Evolutionary conservation across 768 basidiomycete species (phyloP), one percentile per base, ranked within the genome.

Genomic region (Lactarius deliciosus): DNA sequence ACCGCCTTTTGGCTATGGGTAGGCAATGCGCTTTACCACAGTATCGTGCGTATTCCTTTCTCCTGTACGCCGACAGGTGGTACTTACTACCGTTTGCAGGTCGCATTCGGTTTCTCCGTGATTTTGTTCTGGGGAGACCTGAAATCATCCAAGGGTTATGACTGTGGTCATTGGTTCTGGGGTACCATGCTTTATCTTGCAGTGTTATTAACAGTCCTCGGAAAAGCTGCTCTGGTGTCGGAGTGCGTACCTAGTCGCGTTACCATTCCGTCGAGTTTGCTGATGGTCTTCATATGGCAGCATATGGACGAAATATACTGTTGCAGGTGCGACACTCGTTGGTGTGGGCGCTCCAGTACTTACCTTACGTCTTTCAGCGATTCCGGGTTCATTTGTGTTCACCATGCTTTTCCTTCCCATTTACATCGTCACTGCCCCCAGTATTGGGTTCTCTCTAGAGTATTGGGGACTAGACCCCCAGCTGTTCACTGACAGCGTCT

Each of bases 281-380:
- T 63, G 34, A 59, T 41, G 30, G 57, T 59, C 38, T 63, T 22
- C 13, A 10, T 30, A 55, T 63, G 60, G 9, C 65, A 99, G 96
- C 72, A 78, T 99, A n/a, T 99, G 97, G 97, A 99, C 97, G 0
- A 98, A 98, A 75, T 99, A 98, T 74, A 98, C 96, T 15, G 92
- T 98, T 57, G 94, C 93, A 47, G 90, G 90, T 90, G 73, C 64
- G 82, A 75, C 30, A 22, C 25, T 32, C 18, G 5, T 32, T 10
- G 34, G 10, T 41, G 62, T 47, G 32, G 38, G 41, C 2, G 11
- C 15, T n/a, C 40, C 22, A 34, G 64, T 41, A 64, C 38, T 64
- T 58, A 57, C 65, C 64, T 70, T 63, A 56, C 64, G 32, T 58
- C 36, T 61, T 59, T 30, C 73, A 88, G 96, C 97, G 13, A 99